A percentile compares a stretch with the other conserved stretches of the same genome.
Conservation (phyloP, 805 yeast genomes). For the Candida krabiensis region DNA sequence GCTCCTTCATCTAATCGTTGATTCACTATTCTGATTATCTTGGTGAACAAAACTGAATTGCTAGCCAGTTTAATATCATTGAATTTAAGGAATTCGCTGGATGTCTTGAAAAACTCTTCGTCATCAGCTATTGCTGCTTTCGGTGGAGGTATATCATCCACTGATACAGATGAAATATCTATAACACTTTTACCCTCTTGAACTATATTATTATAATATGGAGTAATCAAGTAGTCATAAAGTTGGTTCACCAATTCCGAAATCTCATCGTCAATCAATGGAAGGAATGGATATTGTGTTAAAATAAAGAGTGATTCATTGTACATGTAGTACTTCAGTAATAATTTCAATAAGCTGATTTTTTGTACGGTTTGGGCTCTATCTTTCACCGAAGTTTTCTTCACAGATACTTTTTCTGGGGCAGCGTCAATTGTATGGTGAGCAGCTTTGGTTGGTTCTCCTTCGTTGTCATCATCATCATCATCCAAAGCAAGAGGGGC, state of each 20-base stretch:
- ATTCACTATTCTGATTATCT: constrained; percentile 60
- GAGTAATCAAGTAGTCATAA: constrained; percentile 47
- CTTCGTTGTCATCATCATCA: constrained; percentile 41
- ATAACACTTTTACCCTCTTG: background rate
- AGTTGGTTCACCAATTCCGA: constrained; percentile 48
- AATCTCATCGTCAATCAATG: constrained; percentile 51
- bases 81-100: constrained; percentile 46
- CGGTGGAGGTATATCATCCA: constrained; percentile 22
- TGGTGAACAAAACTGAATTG: constrained; percentile 48
- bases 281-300: constrained; percentile 60
- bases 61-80: constrained; percentile 56
- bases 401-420: constrained; percentile 7
- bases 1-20: constrained; percentile 34
- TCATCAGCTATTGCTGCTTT: constrained; percentile 38
- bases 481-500: constrained; percentile 77
- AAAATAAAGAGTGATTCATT: constrained; percentile 62
- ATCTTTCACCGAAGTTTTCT: constrained; percentile 14
- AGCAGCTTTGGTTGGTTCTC: constrained; percentile 6
- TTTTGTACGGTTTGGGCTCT: constrained; percentile 33
- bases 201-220: constrained; percentile 39
- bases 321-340: constrained; percentile 60
- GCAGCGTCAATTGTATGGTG: background rate
- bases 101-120: constrained; percentile 45
- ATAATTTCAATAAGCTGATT: constrained; percentile 47
- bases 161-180: constrained; percentile 16